Conservation (phyloP, 176 grass and related monocot species). For the Tuctoria greenei region DNA sequence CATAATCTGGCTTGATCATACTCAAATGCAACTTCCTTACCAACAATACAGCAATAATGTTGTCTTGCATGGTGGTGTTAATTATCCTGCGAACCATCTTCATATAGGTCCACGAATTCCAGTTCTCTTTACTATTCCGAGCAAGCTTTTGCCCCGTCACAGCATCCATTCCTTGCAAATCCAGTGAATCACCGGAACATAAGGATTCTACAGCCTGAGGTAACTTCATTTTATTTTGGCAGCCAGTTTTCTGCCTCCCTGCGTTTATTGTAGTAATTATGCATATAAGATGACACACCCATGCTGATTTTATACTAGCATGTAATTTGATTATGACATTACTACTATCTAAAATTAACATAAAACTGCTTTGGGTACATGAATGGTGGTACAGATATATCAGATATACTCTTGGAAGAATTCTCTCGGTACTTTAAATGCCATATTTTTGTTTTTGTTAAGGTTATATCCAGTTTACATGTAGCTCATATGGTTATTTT, state of each 20-base stretch:
- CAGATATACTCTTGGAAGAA: neutral
- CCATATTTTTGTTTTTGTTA: slow-evolving; percentile 32
- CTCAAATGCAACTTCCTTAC: slow-evolving; percentile 52
- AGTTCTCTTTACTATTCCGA: slow-evolving; percentile 49
- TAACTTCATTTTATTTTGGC: slow-evolving; percentile 32
- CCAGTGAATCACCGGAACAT: slow-evolving; percentile 46
- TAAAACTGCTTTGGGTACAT: slow-evolving; percentile 20
- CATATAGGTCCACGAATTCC: slow-evolving; percentile 58
- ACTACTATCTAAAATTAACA: neutral
- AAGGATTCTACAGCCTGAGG: slow-evolving; percentile 52
- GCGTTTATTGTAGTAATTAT: neutral
- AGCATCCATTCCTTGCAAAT: slow-evolving; percentile 46
- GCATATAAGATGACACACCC: neutral
- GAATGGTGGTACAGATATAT: neutral
- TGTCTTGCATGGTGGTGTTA: slow-evolving; percentile 43
- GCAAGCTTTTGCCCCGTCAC: slow-evolving; percentile 40
- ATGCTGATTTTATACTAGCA: slow-evolving; percentile 7
- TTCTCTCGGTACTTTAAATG: neutral
- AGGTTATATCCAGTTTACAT: slow-evolving; percentile 1
- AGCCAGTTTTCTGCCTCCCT: slow-evolving; percentile 4
- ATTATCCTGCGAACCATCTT: slow-evolving; percentile 43
- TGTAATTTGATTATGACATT: neutral
- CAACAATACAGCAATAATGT: slow-evolving; percentile 48
- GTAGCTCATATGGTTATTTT: slow-evolving; percentile 30
- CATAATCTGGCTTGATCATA: slow-evolving; percentile 50